phyloP scores from a whole-genome alignment of 2,329 filamentous ascomycete species.

The Alternaria panax region DNA sequence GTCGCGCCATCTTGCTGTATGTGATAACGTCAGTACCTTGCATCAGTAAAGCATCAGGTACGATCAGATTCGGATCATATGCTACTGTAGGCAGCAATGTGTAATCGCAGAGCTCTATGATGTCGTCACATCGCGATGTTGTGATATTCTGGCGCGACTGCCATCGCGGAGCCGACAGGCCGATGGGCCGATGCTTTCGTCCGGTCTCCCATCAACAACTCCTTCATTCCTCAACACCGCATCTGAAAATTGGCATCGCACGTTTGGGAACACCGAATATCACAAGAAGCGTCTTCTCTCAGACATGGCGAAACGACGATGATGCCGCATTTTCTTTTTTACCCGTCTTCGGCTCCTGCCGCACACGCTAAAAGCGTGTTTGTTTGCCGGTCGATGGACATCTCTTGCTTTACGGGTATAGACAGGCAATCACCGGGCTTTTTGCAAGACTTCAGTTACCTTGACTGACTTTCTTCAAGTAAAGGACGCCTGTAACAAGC shows the following conservation, averaged over 20 bases:
- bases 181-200: constrained; percentile 1
- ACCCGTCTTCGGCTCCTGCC: no score
- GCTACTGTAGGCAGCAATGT: background rate
- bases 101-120: background rate
- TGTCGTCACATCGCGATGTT: background rate
- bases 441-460: background rate
- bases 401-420: background rate
- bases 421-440: background rate
- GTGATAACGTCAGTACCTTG: background rate
- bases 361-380: background rate
- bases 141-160: background rate
- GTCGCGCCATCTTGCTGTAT: background rate
- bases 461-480: background rate
- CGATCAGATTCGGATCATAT: background rate
- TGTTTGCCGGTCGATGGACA: background rate
- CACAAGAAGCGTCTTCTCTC: background rate
- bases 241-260: background rate
- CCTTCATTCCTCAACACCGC: background rate
- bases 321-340: no score
- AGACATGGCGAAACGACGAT: background rate
- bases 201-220: background rate
- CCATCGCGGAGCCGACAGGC: background rate
- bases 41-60: background rate
- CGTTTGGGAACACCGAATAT: background rate
- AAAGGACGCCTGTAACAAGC: accelerated